Base-by-base conservation (phyloP, 1,284 basidiomycete species). In the Cerrena zonata region DNA sequence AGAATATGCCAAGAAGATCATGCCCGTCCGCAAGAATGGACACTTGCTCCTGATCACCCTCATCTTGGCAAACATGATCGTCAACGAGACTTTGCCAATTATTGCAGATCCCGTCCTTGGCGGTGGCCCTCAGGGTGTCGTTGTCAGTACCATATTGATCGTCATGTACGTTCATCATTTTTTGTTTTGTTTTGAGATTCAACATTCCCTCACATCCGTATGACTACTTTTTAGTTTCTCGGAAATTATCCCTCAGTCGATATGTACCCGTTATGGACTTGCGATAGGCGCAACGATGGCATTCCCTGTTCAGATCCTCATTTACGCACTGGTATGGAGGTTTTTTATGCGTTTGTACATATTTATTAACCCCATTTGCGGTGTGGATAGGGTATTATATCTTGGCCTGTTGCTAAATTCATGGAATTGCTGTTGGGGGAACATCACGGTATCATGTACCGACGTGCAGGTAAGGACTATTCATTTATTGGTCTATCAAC, bases 241-340 rank as follows among this genome's bases (percentile, higher is more conserved):
- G 40, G 93, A 96, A 69, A 89, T 96, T 56, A 95, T 95, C 53
- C 94, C 93, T 0, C 82, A 91, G 68, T 88, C 86, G 2, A 68
- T 94, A 3, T 96, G 92, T 65, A 94, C 92, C 13, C 82, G 94
- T 19, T 86, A 94, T 71, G 94, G 94, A 24, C 77, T 96, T 2
- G 85, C 86, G 47, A 84, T 97, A 45, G 94, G 94, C 30, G 93
- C 94, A 1, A 87, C 86, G 53, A 91, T 92, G 75, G 91, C 89
- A 12, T 82, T 84, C 0, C 76, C 91, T 54, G 89, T 91, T 1
- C 79, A 75, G 41, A 66, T 75, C 23, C 66, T 93, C 42, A 88
- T 93, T 49, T 83, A 80, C 60, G 59, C 74, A 5, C 65, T 91
- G 58, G 88, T 86, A 57, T 58, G 79, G 70, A 40, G 39, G 15